A percentile compares a stretch with the other conserved stretches of the same genome.
phyloP scores from a whole-genome alignment of 2,329 filamentous ascomycete genomes.

The Xylaria sp. region DNA sequence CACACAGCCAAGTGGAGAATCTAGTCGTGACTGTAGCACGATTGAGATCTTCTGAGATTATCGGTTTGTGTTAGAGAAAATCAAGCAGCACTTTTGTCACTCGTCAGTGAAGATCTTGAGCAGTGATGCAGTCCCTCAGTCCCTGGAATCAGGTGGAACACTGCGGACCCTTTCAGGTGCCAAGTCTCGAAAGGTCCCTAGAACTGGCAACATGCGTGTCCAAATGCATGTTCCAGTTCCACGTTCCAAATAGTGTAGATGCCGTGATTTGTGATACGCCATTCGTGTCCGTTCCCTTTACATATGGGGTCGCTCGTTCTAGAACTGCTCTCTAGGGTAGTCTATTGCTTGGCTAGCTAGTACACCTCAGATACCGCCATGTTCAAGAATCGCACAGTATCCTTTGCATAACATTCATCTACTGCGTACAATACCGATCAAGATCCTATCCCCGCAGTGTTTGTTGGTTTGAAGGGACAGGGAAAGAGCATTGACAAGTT shows the following conservation, averaged over 20 bases:
- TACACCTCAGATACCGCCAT: not conserved
- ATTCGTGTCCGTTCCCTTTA: too few relatives aligned
- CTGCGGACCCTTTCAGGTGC: not conserved
- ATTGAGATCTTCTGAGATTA: not conserved
- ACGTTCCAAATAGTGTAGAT: not conserved
- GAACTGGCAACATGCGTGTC: not conserved
- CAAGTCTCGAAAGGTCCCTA: not conserved
- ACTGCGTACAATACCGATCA: not conserved
- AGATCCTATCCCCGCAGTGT: not conserved
- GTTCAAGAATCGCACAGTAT: not conserved
- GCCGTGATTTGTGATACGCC: not conserved
- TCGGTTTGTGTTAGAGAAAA: not conserved
- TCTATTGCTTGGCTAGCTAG: not conserved
- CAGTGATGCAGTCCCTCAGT: not conserved
- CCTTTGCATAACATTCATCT: conserved; percentile 6
- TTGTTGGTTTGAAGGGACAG: not conserved
- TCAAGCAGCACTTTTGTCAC: not conserved
- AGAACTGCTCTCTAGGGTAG: not conserved
- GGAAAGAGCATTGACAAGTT: not conserved
- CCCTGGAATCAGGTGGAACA: not conserved
- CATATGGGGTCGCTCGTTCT: not conserved
- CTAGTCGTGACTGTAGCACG: not conserved
- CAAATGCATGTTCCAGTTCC: not conserved
- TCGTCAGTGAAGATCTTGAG: not conserved
- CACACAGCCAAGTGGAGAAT: not conserved